These are phyloP conservation scores for Colletotrichum sp. DNA, from an alignment of 2,329 filamentous ascomycete species.

Conservation along the genomic window DNA sequence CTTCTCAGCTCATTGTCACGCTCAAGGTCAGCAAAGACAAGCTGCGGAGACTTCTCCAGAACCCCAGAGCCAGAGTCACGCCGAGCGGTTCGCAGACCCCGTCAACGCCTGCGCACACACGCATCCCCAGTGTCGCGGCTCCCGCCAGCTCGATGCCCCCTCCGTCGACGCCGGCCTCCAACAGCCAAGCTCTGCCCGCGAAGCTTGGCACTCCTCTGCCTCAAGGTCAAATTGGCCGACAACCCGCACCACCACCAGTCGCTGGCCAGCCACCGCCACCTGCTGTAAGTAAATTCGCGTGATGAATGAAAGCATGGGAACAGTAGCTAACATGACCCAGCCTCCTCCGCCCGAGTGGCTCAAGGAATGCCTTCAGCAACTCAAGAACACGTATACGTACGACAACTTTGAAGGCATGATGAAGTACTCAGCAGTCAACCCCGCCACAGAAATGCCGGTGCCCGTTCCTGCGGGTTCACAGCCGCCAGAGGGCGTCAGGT, in stretches of 20 bases:
- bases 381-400: slow-evolving; percentile 75
- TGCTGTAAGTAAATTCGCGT: slow-evolving; percentile 60
- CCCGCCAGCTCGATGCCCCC: slow-evolving; percentile 37
- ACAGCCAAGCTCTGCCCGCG: slow-evolving; percentile 18
- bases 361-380: slow-evolving; percentile 70
- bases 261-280: slow-evolving; percentile 60
- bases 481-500: slow-evolving; percentile 70
- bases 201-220: slow-evolving; percentile 37
- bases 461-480: slow-evolving; percentile 53
- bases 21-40: slow-evolving; percentile 77
- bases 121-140: slow-evolving; percentile 34
- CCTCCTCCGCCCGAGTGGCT: slow-evolving; percentile 91
- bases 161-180: slow-evolving; percentile 40
- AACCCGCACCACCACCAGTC: slow-evolving; percentile 69
- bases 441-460: slow-evolving; percentile 69
- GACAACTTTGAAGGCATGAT: slow-evolving; percentile 90
- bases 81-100: slow-evolving; percentile 36
- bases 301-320: not conserved
- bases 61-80: slow-evolving; percentile 36
- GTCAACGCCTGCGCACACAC: slow-evolving; percentile 30
- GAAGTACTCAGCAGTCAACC: slow-evolving; percentile 85
- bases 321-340: slow-evolving; percentile 47
- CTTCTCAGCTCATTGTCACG: slow-evolving; percentile 73
- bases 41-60: slow-evolving; percentile 69
- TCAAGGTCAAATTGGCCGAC: slow-evolving; percentile 66